Evolutionary conservation across 345 rosid genomes (phyloP), one percentile per base, ranked within the genome.

Genomic region (Moricandia arvensis): DNA sequence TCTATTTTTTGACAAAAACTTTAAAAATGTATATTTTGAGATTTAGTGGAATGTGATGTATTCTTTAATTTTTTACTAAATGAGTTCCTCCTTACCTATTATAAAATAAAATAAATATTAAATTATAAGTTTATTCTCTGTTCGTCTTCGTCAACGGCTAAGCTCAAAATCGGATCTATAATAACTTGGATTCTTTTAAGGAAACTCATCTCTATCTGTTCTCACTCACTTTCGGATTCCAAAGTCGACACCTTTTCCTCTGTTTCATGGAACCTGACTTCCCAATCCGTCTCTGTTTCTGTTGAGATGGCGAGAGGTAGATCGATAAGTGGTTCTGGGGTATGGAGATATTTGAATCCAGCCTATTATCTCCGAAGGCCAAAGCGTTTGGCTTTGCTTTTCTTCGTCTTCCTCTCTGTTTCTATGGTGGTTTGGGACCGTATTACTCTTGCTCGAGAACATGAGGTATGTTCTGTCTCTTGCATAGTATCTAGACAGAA

Each of bases 371-470:
- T 91, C 26, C 87, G 87, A 81, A 79, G 96, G 17, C 96, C 97
- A 15, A 88, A 85, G 70, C 86, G 93, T 49, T 70, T 89, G 68
- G 93, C 96, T 78, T 67, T 89, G 61, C 90, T 90, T 55, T 77
- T 94, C 81, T 80, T 94, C 34, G 80, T 80, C 35, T 94, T 94
- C 64, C 86, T 94, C 24, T 78, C 82, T 77, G 82, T 76, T 68
- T 83, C 91, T 57, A 57, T 86, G 54, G 49, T 91, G 17, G 75
- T 91, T 3, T 94, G 97, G 98, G 97, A 90, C 85, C 98, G 95
- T 79, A 87, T 88, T 34, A 87, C 90, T 78, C 93, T 94, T 77
- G 63, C 89, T 58, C 75, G 87, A 43, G 97, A 87, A 9, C 87
- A 90, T 72, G 83, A 91, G 96, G 98, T 89, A 66, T 13, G 55